Percentiles rank a stretch among this genome's conserved stretches.
Conservation (phyloP, 805 yeast genomes). For the Maudiozyma serrabonitensis region DNA sequence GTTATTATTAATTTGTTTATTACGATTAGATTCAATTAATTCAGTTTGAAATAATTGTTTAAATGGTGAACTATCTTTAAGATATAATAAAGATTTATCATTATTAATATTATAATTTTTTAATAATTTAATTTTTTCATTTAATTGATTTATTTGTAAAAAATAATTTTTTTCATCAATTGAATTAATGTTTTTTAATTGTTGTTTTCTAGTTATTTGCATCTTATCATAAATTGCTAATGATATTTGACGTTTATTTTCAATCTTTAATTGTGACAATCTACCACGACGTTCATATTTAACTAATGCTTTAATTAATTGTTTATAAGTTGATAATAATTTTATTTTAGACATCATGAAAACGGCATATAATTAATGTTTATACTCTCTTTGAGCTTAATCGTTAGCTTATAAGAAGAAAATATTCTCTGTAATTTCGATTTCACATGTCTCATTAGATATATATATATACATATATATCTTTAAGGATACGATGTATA, state of each 20-base stretch:
- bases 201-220: constrained; percentile 12
- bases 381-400: background rate
- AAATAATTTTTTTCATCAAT: constrained; percentile 4
- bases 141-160: constrained; percentile 6
- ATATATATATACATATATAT: too few relatives aligned
- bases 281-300: constrained; percentile 15
- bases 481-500: too few relatives aligned
- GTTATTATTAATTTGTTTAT: too few relatives aligned
- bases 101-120: constrained; percentile 7
- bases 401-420: background rate
- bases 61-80: constrained; percentile 10
- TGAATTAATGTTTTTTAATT: background rate
- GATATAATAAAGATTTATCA: constrained; percentile 11
- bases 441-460: background rate
- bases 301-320: constrained; percentile 16
- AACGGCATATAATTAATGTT: too few relatives aligned
- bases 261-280: constrained; percentile 13
- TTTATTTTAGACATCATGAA: background rate
- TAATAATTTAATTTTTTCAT: constrained; percentile 10
- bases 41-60: constrained; percentile 1
- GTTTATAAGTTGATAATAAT: constrained; percentile 10
- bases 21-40: background rate
- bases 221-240: constrained; percentile 18
- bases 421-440: too few relatives aligned
- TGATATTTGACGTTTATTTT: constrained; percentile 16